Evolutionary conservation across 2,329 filamentous ascomycete genomes (phyloP), one percentile per base, ranked within the genome.

Genomic region (Coniochaeta sp.): DNA sequence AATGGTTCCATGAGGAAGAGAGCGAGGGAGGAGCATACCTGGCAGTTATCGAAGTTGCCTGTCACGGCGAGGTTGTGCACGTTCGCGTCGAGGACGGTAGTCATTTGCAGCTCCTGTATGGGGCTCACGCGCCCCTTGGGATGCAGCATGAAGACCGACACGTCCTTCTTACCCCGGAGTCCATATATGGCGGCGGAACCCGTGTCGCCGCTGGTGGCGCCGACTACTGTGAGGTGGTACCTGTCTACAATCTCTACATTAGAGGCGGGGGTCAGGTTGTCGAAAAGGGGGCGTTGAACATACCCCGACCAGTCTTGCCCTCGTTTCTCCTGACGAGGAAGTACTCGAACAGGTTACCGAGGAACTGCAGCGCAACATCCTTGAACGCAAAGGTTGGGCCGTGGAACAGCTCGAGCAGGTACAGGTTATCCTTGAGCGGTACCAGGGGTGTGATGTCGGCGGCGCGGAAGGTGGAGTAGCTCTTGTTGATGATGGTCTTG

Each of bases 61-160:
- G 87, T 83, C 12, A 97, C 87, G 50, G 89, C 84, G 46, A 97
- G 74, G 69, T 95, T 96, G 77, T 96, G 90, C 30, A 97, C 91
- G 65, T 97, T 97, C 54, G 80, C 73, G 67, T 97, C 94, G 35
- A 90, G 75, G 26, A 94, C 88, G 0, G 92, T 96, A 1, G 91
- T 96, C 94, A 97, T 97, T 73, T 97, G 94, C 4, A 89, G 87
- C 70, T 97, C 90, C 69, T 97, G 94, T 52, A 97, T 87, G 13
- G 91, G 89, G 66, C 86, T 91, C 56, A 97, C 87, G 59, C 90
- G 87, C 56, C 91, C 92, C 69, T 94, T 89, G 24, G 94, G 94
- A 68, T 92, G 87, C 62, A 97, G 79, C 65, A 99, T 97, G 73
- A 95, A 94, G 50, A 97, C 89, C 0, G 90, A 95, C 14, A 96